Percentiles rank a stretch among this genome's conserved stretches.
Evolutionary conservation across 2,329 filamentous ascomycete genomes (phyloP).

Genomic region (Fusarium mangiferae): DNA sequence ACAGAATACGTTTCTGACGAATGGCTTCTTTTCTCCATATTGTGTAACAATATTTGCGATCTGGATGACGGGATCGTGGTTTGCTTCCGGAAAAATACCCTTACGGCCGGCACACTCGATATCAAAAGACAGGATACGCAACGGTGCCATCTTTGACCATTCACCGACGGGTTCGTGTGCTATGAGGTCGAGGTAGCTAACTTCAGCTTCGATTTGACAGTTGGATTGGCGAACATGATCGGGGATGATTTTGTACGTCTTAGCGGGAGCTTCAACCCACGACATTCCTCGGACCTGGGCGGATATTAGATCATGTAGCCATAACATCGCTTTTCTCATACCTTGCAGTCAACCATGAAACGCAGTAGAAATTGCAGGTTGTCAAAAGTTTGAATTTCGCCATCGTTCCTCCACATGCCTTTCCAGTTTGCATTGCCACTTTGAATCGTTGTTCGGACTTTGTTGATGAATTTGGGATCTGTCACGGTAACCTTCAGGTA

Average conservation of each 20-base stretch:
- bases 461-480: constrained; percentile 85
- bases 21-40: constrained; percentile 95
- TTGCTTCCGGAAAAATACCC: constrained; percentile 94
- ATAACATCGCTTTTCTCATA: constrained; percentile 49
- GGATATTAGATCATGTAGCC: constrained; percentile 28
- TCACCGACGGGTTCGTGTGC: constrained; percentile 90
- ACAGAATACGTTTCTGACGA: constrained; percentile 96
- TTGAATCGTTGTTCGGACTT: constrained; percentile 80
- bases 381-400: constrained; percentile 89
- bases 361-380: constrained; percentile 94
- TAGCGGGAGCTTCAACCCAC: constrained; percentile 88
- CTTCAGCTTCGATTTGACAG: constrained; percentile 93
- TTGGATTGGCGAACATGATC: constrained; percentile 80
- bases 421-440: constrained; percentile 86
- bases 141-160: constrained; percentile 97
- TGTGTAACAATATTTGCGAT: constrained; percentile 96
- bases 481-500: constrained; percentile 94
- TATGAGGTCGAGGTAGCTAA: constrained; percentile 84
- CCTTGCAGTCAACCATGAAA: constrained; percentile 97
- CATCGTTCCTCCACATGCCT: constrained; percentile 80
- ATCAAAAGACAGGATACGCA: constrained; percentile 94
- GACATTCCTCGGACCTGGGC: constrained; percentile 88
- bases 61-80: constrained; percentile 94
- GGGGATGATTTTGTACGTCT: constrained; percentile 77
- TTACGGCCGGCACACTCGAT: constrained; percentile 98